phyloP scores from a whole-genome alignment of 352 stramenopile species.

The Globisporangium viniferum region DNA sequence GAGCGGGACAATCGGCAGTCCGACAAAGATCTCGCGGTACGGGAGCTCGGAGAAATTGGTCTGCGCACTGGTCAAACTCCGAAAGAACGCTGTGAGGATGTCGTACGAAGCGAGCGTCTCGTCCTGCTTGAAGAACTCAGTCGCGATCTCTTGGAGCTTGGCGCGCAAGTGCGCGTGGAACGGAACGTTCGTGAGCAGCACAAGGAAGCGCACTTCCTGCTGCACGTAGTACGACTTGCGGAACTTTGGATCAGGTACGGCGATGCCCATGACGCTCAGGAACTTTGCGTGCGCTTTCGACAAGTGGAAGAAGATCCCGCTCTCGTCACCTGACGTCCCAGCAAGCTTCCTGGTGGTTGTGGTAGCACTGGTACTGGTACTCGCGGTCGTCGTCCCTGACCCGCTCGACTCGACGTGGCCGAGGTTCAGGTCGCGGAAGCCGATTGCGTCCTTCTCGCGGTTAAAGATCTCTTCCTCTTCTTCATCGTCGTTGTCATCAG shows the following conservation, averaged over 20 bases:
- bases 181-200: slow-evolving; percentile 44
- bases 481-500: slow-evolving; percentile 31
- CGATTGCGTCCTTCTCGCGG: slow-evolving; percentile 48
- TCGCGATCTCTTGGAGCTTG: slow-evolving; percentile 29
- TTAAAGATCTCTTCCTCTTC: slow-evolving; percentile 75
- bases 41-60: slow-evolving; percentile 36
- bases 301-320: slow-evolving; percentile 53
- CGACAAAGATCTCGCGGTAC: slow-evolving; percentile 34
- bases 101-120: slow-evolving; percentile 21
- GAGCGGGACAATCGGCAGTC: slow-evolving; percentile 46
- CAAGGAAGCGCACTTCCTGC: slow-evolving; percentile 46
- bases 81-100: slow-evolving; percentile 32
- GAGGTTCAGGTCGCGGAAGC: slow-evolving; percentile 26
- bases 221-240: slow-evolving; percentile 36
- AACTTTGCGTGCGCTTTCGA: slow-evolving; percentile 18
- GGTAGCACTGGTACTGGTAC: neutral
- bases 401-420: slow-evolving; percentile 6
- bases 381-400: no score
- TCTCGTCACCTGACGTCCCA: slow-evolving; percentile 10
- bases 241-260: slow-evolving; percentile 36
- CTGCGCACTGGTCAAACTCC: slow-evolving; percentile 14
- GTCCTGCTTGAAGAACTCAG: slow-evolving; percentile 29
- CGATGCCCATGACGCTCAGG: slow-evolving; percentile 40
- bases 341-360: neutral
- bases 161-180: slow-evolving; percentile 41